phyloP scores from a whole-genome alignment of 2,329 filamentous ascomycete species.

The Colletotrichum lupini region DNA sequence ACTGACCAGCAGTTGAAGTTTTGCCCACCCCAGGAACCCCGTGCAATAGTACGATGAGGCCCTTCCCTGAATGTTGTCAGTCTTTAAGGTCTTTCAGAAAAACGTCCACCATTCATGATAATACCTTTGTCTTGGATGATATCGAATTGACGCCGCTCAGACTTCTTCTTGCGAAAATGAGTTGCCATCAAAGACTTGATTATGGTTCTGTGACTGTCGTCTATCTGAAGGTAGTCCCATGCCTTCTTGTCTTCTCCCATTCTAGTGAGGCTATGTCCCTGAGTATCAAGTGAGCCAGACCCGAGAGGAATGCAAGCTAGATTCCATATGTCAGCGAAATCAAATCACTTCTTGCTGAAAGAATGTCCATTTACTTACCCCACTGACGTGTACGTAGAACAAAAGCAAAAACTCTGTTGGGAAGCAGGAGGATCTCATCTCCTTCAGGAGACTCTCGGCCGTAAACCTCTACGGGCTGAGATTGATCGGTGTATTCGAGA shows the following conservation, averaged over 20 bases:
- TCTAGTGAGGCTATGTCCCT: neutral
- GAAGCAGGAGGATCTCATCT: neutral
- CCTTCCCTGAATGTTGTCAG: slow-evolving; percentile 35
- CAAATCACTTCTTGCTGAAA: neutral
- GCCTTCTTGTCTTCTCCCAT: neutral
- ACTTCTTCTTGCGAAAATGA: slow-evolving; percentile 52
- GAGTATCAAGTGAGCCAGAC: neutral
- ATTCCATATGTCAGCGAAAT: neutral
- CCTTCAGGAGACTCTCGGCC: neutral
- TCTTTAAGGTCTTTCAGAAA: no score
- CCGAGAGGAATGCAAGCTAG: neutral
- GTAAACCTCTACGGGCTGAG: neutral
- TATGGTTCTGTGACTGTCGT: neutral
- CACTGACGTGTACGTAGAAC: slow-evolving; percentile 4
- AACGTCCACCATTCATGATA: fast-evolving
- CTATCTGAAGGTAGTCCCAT: neutral
- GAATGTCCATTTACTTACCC: neutral
- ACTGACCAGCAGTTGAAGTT: slow-evolving; percentile 53
- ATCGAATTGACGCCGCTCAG: slow-evolving; percentile 50
- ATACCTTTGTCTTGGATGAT: slow-evolving; percentile 57
- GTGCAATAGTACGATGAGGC: slow-evolving; percentile 57
- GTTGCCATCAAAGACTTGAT: slow-evolving; percentile 33
- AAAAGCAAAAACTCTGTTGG: neutral
- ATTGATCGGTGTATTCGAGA: neutral
- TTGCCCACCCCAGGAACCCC: slow-evolving; percentile 61